phyloP scores from a whole-genome alignment of 2,329 filamentous ascomycete genomes.

The Fusarium sp. region DNA sequence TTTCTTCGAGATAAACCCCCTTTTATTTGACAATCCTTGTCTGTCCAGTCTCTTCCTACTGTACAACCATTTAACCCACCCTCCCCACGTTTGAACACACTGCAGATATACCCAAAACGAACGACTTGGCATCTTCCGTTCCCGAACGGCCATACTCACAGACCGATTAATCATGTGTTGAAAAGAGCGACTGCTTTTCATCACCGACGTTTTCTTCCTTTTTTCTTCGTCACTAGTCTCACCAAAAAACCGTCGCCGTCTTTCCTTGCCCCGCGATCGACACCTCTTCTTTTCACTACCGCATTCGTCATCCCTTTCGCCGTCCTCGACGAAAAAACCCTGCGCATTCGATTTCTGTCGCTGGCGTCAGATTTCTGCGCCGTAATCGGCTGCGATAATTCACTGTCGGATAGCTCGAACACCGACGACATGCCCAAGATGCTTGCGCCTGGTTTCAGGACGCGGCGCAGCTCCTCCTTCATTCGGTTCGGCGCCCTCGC shows the following conservation, averaged over 20 bases:
- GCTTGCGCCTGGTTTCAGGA: conserved; percentile 53
- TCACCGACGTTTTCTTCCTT: background rate
- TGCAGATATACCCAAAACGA: conserved; percentile 10
- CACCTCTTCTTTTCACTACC: background rate
- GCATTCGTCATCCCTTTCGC: conserved; percentile 13
- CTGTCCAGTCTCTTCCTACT: conserved; percentile 33
- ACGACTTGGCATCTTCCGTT: conserved; percentile 24
- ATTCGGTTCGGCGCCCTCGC: conserved; percentile 53
- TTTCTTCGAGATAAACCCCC: background rate
- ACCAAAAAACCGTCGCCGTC: background rate
- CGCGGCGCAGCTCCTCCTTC: conserved; percentile 55
- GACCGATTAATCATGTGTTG: conserved; percentile 24
- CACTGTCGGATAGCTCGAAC: background rate
- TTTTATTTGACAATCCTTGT: conserved; percentile 36
- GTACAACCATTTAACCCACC: background rate
- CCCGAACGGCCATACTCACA: background rate
- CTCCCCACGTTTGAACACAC: conserved; percentile 25
- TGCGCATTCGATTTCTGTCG: conserved; percentile 33
- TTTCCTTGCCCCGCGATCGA: conserved; percentile 24
- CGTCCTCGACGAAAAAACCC: conserved; percentile 24
- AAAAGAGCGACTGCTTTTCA: conserved; percentile 11
- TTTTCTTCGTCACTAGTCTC: background rate
- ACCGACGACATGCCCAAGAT: conserved; percentile 43
- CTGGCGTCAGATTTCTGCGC: conserved; percentile 34
- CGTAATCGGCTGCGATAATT: background rate